phyloP scores from a whole-genome alignment of 352 stramenopile species.

The Pythium sukuiense region DNA sequence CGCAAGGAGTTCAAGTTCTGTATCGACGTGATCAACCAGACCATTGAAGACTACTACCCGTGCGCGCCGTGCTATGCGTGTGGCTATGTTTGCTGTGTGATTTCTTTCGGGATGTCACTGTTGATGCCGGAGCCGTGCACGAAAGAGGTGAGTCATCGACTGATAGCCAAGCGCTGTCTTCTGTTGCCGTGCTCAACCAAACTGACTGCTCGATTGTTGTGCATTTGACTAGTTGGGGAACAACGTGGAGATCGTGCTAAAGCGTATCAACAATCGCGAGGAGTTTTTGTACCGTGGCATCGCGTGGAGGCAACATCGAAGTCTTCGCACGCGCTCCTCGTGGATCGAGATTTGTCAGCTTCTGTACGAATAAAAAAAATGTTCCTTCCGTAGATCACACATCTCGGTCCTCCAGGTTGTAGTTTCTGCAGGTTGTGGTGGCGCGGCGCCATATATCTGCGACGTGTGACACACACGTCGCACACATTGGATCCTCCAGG shows the following conservation, averaged over 20 bases:
- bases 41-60: slow-evolving; percentile 68
- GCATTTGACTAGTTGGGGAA: slow-evolving; percentile 42
- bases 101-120: slow-evolving; percentile 59
- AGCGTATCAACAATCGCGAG: slow-evolving; percentile 64
- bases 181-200: background rate
- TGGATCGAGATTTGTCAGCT: slow-evolving; percentile 79
- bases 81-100: slow-evolving; percentile 68
- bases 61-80: slow-evolving; percentile 70
- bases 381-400: no score
- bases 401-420: background rate
- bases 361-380: slow-evolving; percentile 44
- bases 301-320: slow-evolving; percentile 56
- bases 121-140: slow-evolving; percentile 65
- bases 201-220: background rate
- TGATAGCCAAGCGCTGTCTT: background rate
- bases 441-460: background rate
- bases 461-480: background rate
- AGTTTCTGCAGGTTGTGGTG: background rate
- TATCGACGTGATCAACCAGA: slow-evolving; percentile 77
- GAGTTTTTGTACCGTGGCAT: slow-evolving; percentile 72
- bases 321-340: slow-evolving; percentile 43
- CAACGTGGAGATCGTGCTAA: slow-evolving; percentile 63
- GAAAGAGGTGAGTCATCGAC: slow-evolving; percentile 41
- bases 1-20: slow-evolving; percentile 78
- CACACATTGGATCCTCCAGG: background rate